These are phyloP conservation scores for Aspergillus taichungensis DNA, from an alignment of 495 filamentous ascomycete species.

Conservation along the genomic window DNA sequence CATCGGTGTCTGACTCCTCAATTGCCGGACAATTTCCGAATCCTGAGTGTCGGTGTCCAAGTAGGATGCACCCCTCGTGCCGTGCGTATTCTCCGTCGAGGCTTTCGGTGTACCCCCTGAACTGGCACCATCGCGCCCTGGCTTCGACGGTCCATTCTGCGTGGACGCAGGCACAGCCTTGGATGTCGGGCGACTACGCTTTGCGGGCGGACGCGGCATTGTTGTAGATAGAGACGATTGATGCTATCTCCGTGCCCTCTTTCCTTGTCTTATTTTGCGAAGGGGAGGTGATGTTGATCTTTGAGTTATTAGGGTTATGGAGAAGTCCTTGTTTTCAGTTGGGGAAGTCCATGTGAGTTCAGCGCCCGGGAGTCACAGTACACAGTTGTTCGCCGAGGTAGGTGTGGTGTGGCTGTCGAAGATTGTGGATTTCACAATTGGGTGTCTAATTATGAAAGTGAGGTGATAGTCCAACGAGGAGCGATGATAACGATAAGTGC, in stretches of 20 bases:
- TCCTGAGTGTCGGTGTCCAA: conserved; percentile 2
- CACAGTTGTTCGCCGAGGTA: too few relatives aligned
- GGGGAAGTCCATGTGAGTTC: too few relatives aligned
- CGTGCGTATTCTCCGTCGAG: neutral
- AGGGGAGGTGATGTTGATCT: neutral
- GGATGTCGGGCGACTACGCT: conserved; percentile 24
- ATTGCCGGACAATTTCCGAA: conserved; percentile 15
- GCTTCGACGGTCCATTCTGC: conserved; percentile 1
- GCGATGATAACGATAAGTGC: too few relatives aligned
- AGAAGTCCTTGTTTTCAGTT: too few relatives aligned
- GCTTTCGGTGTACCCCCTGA: conserved; percentile 3
- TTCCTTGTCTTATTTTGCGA: neutral
- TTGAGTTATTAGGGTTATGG: too few relatives aligned
- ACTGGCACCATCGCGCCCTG: neutral
- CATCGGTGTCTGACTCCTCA: conserved; percentile 29
- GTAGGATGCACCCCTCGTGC: conserved; percentile 2
- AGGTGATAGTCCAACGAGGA: too few relatives aligned
- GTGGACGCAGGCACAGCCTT: conserved; percentile 6
- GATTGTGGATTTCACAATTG: too few relatives aligned
- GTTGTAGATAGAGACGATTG: neutral
- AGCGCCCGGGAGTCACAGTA: too few relatives aligned
- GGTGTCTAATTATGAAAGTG: too few relatives aligned
- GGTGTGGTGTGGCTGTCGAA: too few relatives aligned
- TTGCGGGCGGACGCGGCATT: conserved; percentile 38
- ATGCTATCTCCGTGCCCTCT: neutral